phyloP scores from a whole-genome alignment of 192 early-diverging fungal species.

The Dissophora ornata region DNA sequence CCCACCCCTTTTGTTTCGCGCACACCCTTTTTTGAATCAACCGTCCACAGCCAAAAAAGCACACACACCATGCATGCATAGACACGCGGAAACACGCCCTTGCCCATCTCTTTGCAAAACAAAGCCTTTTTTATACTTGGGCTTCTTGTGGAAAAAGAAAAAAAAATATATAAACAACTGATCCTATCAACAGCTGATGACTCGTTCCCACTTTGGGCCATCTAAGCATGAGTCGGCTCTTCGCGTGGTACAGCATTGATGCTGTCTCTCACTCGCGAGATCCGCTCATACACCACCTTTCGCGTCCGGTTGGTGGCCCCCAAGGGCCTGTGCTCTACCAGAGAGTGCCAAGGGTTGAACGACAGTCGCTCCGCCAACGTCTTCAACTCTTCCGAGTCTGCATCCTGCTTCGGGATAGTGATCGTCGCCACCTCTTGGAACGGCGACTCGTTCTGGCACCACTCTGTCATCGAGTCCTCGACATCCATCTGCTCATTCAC shows the following conservation, averaged over 20 bases:
- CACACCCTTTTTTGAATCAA: no score
- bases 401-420: conserved; percentile 35
- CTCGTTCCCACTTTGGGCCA: no score
- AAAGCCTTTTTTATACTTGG: no score
- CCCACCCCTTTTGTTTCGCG: no score
- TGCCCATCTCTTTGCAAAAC: no score
- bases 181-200: no score
- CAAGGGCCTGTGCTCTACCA: conserved; percentile 28
- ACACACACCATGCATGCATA: no score
- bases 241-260: conserved; percentile 29
- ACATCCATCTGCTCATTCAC: conserved; percentile 23
- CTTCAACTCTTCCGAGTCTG: conserved; percentile 8
- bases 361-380: conserved; percentile 36
- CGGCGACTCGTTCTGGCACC: conserved; percentile 29
- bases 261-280: conserved; percentile 32
- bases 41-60: no score
- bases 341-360: conserved; percentile 47
- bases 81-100: no score
- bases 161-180: no score
- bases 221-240: no score
- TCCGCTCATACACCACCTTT: conserved; percentile 48
- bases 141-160: no score
- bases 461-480: conserved; percentile 35
- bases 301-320: conserved; percentile 28
- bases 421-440: conserved; percentile 34